These are phyloP conservation scores for Trametes sp. DNA, from an alignment of 1,284 basidiomycete genomes.

Conservation along the genomic window DNA sequence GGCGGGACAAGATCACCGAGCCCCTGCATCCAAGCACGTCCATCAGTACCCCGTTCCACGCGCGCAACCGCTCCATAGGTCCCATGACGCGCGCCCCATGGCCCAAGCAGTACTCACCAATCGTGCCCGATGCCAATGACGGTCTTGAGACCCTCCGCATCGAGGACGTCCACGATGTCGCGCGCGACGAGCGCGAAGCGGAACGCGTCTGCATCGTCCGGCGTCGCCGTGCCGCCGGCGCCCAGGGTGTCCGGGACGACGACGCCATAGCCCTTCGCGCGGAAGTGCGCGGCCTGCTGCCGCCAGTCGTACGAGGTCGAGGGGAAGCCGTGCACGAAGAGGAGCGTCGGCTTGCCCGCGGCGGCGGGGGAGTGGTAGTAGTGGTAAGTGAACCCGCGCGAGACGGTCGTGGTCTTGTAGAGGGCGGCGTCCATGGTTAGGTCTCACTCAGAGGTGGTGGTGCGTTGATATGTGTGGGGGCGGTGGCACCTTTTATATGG, in stretches of 20 bases:
- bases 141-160: constrained; percentile 46
- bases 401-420: constrained; percentile 44
- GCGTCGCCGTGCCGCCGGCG: constrained; percentile 57
- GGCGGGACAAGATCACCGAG: constrained; percentile 42
- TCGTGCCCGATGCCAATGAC: constrained; percentile 57
- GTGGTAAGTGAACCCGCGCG: constrained; percentile 48
- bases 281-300: constrained; percentile 52
- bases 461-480: not conserved
- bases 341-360: constrained; percentile 45
- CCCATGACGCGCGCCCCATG: too few species aligned
- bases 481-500: not conserved
- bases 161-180: constrained; percentile 56
- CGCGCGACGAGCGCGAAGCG: constrained; percentile 44
- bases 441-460: not conserved
- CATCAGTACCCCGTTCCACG: too few species aligned
- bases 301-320: constrained; percentile 53
- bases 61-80: not conserved
- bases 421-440: constrained; percentile 37
- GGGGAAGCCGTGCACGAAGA: constrained; percentile 59
- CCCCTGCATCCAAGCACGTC: too few species aligned
- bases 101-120: constrained; percentile 44
- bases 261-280: constrained; percentile 51
- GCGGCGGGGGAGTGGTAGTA: constrained; percentile 45
- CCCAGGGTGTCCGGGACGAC: constrained; percentile 60
- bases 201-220: constrained; percentile 47